Evolutionary conservation across 176 grass and related monocot species (phyloP).

Genomic region (Aegilops tauschii): DNA sequence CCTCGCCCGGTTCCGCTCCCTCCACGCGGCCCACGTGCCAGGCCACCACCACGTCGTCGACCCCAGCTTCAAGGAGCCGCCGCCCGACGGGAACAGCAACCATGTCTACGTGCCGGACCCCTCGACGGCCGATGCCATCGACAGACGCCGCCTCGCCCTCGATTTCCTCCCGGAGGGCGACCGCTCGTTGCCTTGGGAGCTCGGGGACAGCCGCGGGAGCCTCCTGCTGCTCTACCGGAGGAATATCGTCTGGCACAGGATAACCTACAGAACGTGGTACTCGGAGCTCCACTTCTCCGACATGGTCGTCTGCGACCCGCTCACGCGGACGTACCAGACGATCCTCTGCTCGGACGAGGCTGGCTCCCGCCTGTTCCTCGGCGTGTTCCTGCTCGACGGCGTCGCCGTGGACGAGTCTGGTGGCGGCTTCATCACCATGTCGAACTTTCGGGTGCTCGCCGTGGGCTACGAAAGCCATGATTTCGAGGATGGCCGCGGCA

Average conservation of each 20-base stretch:
- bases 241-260: background rate
- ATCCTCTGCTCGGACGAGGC: background rate
- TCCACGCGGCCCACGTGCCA: background rate
- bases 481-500: background rate
- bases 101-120: slow-evolving; percentile 2
- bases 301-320: slow-evolving; percentile 5
- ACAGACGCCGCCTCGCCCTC: background rate
- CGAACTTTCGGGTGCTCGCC: background rate
- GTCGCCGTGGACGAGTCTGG: background rate
- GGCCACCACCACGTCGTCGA: slow-evolving; percentile 4
- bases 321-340: background rate
- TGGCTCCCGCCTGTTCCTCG: background rate
- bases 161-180: background rate
- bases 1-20: background rate
- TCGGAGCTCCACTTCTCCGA: background rate
- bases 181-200: background rate
- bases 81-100: background rate
- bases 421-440: background rate
- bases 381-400: slow-evolving; percentile 8
- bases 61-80: background rate
- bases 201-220: background rate
- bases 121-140: background rate
- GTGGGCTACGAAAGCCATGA: background rate
- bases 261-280: background rate
- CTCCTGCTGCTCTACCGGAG: background rate